Conservation (phyloP, 345 rosid genomes). For the Cardiospermum halicacabum region DNA sequence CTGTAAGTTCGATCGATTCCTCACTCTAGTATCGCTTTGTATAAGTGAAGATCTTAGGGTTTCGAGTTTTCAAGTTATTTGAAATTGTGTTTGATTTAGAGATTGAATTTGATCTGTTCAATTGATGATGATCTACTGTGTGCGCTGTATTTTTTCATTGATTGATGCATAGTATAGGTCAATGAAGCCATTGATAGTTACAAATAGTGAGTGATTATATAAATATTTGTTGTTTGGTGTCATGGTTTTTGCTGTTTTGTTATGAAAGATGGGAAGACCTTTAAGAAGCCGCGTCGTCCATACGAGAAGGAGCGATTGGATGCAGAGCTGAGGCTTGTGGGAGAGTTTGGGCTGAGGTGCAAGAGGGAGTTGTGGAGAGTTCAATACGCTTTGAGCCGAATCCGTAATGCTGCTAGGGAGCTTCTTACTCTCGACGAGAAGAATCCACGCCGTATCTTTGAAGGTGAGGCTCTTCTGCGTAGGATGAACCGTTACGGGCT, state of each 20-base stretch:
- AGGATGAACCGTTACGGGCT: conserved; percentile 44
- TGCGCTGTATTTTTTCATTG: neutral
- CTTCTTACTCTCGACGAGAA: conserved; percentile 52
- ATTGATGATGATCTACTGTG: neutral
- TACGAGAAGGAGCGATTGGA: conserved; percentile 53
- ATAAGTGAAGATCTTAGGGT: neutral
- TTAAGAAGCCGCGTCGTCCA: conserved; percentile 49
- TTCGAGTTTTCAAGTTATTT: neutral
- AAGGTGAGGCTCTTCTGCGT: conserved; percentile 44
- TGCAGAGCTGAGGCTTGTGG: conserved; percentile 49
- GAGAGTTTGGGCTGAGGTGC: conserved; percentile 46
- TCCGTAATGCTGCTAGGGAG: conserved; percentile 45
- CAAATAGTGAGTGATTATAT: too few relatives aligned
- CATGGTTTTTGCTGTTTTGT: neutral
- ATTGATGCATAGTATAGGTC: neutral
- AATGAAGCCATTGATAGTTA: neutral
- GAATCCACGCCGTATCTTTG: conserved; percentile 41
- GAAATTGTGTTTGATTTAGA: neutral
- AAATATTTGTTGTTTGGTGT: neutral
- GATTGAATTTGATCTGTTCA: neutral
- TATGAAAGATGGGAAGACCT: conserved; percentile 42
- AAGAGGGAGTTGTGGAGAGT: conserved; percentile 55
- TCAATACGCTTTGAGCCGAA: conserved; percentile 41
- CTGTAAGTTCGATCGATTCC: conserved; percentile 19
- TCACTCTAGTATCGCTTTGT: neutral